Percentiles rank a stretch among this genome's conserved stretches.
These are phyloP conservation scores for Jaenimonas drosophilae DNA, from an alignment of 208 protist genomes.

Conservation along the genomic window DNA sequence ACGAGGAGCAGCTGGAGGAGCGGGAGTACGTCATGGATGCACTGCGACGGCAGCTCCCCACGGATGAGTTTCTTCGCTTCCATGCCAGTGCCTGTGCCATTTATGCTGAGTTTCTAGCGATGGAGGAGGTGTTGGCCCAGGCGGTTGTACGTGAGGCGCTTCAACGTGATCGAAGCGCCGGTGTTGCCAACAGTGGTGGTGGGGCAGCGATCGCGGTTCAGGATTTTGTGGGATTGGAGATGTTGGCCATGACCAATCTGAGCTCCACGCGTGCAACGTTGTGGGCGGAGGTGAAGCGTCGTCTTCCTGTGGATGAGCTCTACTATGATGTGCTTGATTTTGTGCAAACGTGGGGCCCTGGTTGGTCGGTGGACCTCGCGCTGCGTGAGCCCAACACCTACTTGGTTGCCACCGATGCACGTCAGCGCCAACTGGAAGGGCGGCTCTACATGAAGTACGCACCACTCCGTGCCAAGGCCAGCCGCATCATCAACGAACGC, in stretches of 20 bases:
- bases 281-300: constrained; percentile 6
- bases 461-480: no score
- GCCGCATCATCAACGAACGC: no score
- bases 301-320: constrained; percentile 8
- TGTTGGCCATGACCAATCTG: background rate
- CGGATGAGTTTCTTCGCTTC: background rate
- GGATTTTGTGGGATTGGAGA: constrained; percentile 1
- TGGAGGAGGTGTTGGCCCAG: constrained; percentile 2
- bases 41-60: background rate
- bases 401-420: no score
- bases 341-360: constrained; percentile 9
- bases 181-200: background rate
- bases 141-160: background rate
- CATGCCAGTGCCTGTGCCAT: background rate
- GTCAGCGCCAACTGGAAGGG: no score
- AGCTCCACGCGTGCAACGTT: background rate
- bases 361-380: constrained; percentile 9
- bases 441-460: no score
- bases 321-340: constrained; percentile 15
- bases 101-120: background rate
- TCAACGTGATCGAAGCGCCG: background rate
- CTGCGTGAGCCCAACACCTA: no score
- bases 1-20: background rate
- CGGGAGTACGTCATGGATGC: background rate
- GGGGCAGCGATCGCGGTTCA: background rate